Conservation (phyloP, 2,329 filamentous ascomycete species). For the Fusarium graminum region DNA sequence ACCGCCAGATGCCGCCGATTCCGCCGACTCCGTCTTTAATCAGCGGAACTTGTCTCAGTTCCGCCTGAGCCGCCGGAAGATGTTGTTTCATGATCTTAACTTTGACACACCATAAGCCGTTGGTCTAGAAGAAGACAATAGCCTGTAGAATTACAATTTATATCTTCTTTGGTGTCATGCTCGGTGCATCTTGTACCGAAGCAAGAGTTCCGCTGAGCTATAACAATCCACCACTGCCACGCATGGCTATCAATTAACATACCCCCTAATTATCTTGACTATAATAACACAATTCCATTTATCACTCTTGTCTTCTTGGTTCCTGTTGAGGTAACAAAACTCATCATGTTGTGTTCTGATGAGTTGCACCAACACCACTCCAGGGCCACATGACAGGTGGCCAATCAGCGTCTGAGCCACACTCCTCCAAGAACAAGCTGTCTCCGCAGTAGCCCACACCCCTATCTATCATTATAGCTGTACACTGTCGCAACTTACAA, state of each 20-base stretch:
- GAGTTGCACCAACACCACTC: conserved; percentile 4
- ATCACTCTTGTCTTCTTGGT: neutral
- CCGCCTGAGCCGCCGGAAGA: conserved; percentile 20
- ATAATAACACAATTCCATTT: neutral
- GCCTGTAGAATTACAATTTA: neutral
- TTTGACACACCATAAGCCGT: neutral
- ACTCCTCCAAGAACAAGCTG: conserved; percentile 13
- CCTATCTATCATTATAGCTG: conserved; percentile 5
- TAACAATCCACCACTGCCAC: neutral
- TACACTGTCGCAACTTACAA: neutral
- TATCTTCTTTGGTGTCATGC: neutral
- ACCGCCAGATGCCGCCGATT: conserved; percentile 31
- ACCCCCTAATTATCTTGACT: neutral
- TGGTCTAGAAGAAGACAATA: no score
- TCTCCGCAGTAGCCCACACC: conserved; percentile 15
- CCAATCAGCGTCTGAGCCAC: conserved; percentile 26
- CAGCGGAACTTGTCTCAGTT: conserved; percentile 14
- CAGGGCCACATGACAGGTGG: conserved; percentile 14
- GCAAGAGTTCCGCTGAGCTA: neutral
- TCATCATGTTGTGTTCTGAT: neutral
- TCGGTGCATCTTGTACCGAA: conserved; percentile 4
- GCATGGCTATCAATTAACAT: neutral
- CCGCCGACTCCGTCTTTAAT: conserved; percentile 26
- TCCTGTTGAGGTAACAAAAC: neutral
- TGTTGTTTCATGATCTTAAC: conserved; percentile 2